Evolutionary conservation across 805 yeast genomes (phyloP).

Genomic region (Citeromyces nyonsensis): DNA sequence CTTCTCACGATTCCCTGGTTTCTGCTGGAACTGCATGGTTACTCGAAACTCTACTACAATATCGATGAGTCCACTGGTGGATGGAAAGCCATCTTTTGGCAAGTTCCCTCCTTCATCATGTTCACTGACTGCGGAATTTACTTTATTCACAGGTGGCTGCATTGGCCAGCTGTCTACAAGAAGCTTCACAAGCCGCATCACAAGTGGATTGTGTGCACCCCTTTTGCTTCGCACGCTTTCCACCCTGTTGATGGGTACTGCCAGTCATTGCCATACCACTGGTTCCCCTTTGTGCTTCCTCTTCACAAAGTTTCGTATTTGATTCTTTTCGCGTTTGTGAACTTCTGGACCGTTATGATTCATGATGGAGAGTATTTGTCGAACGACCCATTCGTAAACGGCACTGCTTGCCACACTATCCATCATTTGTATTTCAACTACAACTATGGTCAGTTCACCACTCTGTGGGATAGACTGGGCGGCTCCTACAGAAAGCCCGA

Average conservation of each 20-base stretch:
- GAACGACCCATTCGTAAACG: slow-evolving; percentile 86
- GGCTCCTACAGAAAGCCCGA: slow-evolving; percentile 90
- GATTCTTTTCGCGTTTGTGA: slow-evolving; percentile 74
- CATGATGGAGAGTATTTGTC: slow-evolving; percentile 96
- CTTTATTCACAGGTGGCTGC: slow-evolving; percentile 82
- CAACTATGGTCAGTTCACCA: slow-evolving; percentile 96
- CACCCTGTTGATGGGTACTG: slow-evolving; percentile 94
- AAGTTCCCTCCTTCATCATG: slow-evolving; percentile 67
- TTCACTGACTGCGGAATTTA: slow-evolving; percentile 93
- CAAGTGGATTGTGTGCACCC: slow-evolving; percentile 98
- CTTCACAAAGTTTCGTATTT: slow-evolving; percentile 79
- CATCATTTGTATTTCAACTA: slow-evolving; percentile 96
- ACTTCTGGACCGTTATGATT: slow-evolving; percentile 97
- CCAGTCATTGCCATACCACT: slow-evolving; percentile 88
- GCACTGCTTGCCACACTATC: slow-evolving; percentile 96
- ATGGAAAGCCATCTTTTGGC: slow-evolving; percentile 45
- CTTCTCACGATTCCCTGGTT: slow-evolving; percentile 83
- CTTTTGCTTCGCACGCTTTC: slow-evolving; percentile 97
- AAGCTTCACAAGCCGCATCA: slow-evolving; percentile 91
- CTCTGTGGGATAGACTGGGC: slow-evolving; percentile 95
- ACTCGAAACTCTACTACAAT: slow-evolving; percentile 61
- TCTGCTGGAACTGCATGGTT: slow-evolving; percentile 68
- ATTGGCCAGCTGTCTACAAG: slow-evolving; percentile 85
- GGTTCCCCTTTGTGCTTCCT: slow-evolving; percentile 86
- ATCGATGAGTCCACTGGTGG: slow-evolving; percentile 52